Conservation (phyloP, 495 filamentous ascomycete species). For the Bryoglossum gracile region DNA sequence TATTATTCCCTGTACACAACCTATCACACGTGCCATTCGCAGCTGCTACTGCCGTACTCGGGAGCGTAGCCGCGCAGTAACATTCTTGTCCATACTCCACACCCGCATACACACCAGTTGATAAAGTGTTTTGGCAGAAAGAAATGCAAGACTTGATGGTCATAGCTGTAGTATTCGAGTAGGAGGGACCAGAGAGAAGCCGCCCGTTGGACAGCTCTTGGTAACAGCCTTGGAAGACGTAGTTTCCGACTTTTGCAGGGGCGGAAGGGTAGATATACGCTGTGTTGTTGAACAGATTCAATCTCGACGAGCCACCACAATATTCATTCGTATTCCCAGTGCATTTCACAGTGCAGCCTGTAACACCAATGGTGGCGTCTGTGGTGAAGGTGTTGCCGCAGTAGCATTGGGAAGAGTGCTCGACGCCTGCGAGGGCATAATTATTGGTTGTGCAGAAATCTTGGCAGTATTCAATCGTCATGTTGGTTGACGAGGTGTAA, state of each 20-base stretch:
- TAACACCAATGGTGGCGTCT: conserved; percentile 23
- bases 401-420: conserved; percentile 32
- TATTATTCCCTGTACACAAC: conserved; percentile 33
- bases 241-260: conserved; percentile 9
- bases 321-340: conserved; percentile 32
- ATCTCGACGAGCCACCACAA: conserved; percentile 35
- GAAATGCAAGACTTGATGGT: conserved; percentile 35
- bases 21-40: conserved; percentile 29
- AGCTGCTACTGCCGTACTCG: conserved; percentile 20
- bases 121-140: conserved; percentile 29
- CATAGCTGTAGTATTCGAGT: conserved; percentile 31
- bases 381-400: conserved; percentile 28
- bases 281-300: conserved; percentile 35
- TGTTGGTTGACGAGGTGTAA: conserved; percentile 26
- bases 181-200: conserved; percentile 20
- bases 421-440: conserved; percentile 33
- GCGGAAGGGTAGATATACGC: conserved; percentile 12
- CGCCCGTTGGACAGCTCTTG: conserved; percentile 21
- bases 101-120: conserved; percentile 27
- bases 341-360: conserved; percentile 30
- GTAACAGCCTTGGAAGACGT: conserved; percentile 28
- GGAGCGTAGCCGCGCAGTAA: conserved; percentile 31
- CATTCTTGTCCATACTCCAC: conserved; percentile 35
- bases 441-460: conserved; percentile 29
- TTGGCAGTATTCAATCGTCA: conserved; percentile 40